Percentiles rank a stretch among this genome's conserved stretches.
These are phyloP conservation scores for Anastatica hierochuntica DNA, from an alignment of 345 rosid genomes.

Conservation along the genomic window DNA sequence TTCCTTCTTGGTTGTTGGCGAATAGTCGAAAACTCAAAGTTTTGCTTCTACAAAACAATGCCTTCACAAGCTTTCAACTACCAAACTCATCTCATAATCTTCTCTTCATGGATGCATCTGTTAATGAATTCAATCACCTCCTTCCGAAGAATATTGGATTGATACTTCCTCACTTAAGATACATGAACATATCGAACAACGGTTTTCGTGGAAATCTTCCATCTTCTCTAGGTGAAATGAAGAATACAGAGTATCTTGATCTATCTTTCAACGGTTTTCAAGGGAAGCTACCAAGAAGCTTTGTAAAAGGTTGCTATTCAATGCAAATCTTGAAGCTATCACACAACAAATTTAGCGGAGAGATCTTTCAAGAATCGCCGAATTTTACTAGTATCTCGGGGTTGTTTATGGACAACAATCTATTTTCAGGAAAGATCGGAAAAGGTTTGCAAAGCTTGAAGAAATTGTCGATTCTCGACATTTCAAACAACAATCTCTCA, in stretches of 20 bases:
- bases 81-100: neutral
- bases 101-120: neutral
- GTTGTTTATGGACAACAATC: neutral
- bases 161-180: neutral
- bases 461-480: neutral
- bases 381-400: neutral
- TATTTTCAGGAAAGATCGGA: constrained; percentile 5
- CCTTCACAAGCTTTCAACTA: neutral
- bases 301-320: neutral
- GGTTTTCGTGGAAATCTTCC: neutral
- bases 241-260: neutral
- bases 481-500: neutral
- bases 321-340: neutral
- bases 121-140: neutral
- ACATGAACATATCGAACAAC: neutral
- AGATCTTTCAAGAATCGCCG: neutral
- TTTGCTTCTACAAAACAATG: neutral
- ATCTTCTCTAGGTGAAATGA: neutral
- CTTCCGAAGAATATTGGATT: too few relatives aligned
- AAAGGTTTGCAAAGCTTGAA: neutral
- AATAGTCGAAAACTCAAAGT: neutral
- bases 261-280: neutral
- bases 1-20: constrained; percentile 13
- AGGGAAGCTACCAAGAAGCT: neutral
- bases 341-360: constrained; percentile 1